Evolutionary conservation across 2,329 filamentous ascomycete genomes (phyloP).

Genomic region (Blastomyces emzantsi): DNA sequence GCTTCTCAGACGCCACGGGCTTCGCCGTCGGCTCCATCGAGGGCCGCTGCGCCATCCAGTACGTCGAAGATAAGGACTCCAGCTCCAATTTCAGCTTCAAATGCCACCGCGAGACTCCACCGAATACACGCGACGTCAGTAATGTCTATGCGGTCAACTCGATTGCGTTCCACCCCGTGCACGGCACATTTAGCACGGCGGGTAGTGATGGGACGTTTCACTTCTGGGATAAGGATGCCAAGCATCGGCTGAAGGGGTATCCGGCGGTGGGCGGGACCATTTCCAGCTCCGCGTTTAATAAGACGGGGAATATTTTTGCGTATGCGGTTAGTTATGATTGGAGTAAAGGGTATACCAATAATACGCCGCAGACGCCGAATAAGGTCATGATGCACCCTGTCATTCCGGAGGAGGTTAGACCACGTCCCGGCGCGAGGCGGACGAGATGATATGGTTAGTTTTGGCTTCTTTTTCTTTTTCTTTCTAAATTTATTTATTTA

Average conservation of each 20-base stretch:
- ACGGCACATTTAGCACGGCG: conserved; percentile 97
- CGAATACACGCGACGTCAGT: conserved; percentile 56
- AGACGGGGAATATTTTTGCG: conserved; percentile 71
- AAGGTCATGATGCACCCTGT: conserved; percentile 84
- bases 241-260: conserved; percentile 83
- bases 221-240: conserved; percentile 75
- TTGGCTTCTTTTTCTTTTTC: neutral
- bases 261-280: conserved; percentile 78
- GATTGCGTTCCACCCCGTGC: conserved; percentile 92
- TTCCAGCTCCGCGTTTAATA: conserved; percentile 84
- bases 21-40: conserved; percentile 97
- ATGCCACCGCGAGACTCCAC: conserved; percentile 78
- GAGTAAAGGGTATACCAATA: conserved; percentile 88
- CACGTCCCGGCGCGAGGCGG: conserved; percentile 40
- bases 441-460: conserved; percentile 18
- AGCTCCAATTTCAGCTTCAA: conserved; percentile 98
- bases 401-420: conserved; percentile 54
- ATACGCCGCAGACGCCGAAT: conserved; percentile 59
- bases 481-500: neutral
- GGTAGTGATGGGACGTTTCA: conserved; percentile 87
- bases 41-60: conserved; percentile 94
- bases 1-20: conserved; percentile 82
- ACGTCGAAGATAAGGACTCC: conserved; percentile 91
- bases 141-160: conserved; percentile 95
- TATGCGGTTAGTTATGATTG: conserved; percentile 95